A percentile compares a stretch with the other conserved stretches of the same genome.
Conservation (phyloP, 331 rosid species). For the Phaseolus coccineus region DNA sequence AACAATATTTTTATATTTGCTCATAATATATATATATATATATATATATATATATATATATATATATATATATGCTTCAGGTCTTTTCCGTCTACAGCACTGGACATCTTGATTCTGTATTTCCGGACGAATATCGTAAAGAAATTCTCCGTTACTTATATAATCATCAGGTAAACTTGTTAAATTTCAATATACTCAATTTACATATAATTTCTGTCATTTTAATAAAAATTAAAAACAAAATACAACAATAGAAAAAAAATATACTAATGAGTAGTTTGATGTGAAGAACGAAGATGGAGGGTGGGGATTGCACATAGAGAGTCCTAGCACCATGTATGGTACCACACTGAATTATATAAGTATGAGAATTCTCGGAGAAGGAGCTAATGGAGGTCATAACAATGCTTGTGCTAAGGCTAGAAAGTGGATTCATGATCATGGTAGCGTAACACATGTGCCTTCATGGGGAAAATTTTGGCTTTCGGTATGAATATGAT, state of each 20-base stretch:
- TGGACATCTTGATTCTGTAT: constrained; percentile 23
- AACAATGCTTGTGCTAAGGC: not conserved
- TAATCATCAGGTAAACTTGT: constrained; percentile 35
- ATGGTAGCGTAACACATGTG: not conserved
- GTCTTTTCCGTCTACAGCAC: constrained; percentile 28
- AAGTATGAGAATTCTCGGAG: not conserved
- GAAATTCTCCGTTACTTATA: constrained; percentile 44
- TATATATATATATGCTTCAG: no score
- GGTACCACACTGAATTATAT: not conserved
- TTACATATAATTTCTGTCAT: no score
- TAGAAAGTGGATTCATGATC: not conserved
- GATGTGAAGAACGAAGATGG: not conserved
- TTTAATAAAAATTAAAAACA: no score
- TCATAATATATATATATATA: no score
- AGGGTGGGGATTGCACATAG: not conserved
- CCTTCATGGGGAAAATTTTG: not conserved
- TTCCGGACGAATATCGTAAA: constrained; percentile 15
- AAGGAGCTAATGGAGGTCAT: not conserved
- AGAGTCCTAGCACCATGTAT: not conserved
- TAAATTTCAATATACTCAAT: not conserved
- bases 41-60: no score
- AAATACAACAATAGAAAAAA: no score
- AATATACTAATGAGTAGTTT: no score
- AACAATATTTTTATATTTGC: not conserved
- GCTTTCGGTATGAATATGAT: not conserved